phyloP scores from a whole-genome alignment of 2,329 filamentous ascomycete species.

The Dothideomycetes sp. region DNA sequence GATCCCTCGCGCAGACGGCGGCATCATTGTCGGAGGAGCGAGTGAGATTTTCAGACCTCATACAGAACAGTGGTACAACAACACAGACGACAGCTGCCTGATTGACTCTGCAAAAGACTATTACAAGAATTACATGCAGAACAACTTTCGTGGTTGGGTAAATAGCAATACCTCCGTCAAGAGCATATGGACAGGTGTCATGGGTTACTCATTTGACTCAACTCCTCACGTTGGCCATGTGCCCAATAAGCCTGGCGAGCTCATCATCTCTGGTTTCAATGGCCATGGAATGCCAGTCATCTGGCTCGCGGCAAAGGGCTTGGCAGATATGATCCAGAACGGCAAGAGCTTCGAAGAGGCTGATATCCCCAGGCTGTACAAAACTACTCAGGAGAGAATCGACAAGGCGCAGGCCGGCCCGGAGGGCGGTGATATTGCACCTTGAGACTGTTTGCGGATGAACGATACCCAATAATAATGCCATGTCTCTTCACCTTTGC shows the following conservation, averaged over 20 bases:
- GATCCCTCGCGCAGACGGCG: slow-evolving; percentile 34
- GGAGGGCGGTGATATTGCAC: slow-evolving; percentile 13
- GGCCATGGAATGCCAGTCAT: slow-evolving; percentile 43
- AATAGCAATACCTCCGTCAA: slow-evolving; percentile 26
- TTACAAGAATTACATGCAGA: slow-evolving; percentile 39
- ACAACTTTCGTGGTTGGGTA: slow-evolving; percentile 40
- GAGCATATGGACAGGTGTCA: slow-evolving; percentile 31
- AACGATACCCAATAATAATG: too few relatives aligned
- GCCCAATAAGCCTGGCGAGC: slow-evolving; percentile 28
- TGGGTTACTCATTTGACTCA: slow-evolving; percentile 14
- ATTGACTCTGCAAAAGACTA: slow-evolving; percentile 33
- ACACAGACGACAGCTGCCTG: slow-evolving; percentile 33
- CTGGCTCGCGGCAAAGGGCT: slow-evolving; percentile 28
- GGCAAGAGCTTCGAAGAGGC: slow-evolving; percentile 10
- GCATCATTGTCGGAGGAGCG: slow-evolving; percentile 35
- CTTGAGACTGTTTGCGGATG: too few relatives aligned
- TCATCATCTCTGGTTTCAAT: slow-evolving; percentile 38
- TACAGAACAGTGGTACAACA: slow-evolving; percentile 33
- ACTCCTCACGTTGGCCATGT: slow-evolving; percentile 34
- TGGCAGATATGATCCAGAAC: slow-evolving; percentile 29
- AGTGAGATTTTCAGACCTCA: slow-evolving; percentile 23
- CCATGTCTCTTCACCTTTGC: too few relatives aligned
- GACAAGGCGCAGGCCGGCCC: slow-evolving; percentile 10
- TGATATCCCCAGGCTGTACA: slow-evolving; percentile 10
- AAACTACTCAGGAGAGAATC: slow-evolving; percentile 12